Conservation (phyloP, 2,329 filamentous ascomycete species). For the Colletotrichum horii region DNA sequence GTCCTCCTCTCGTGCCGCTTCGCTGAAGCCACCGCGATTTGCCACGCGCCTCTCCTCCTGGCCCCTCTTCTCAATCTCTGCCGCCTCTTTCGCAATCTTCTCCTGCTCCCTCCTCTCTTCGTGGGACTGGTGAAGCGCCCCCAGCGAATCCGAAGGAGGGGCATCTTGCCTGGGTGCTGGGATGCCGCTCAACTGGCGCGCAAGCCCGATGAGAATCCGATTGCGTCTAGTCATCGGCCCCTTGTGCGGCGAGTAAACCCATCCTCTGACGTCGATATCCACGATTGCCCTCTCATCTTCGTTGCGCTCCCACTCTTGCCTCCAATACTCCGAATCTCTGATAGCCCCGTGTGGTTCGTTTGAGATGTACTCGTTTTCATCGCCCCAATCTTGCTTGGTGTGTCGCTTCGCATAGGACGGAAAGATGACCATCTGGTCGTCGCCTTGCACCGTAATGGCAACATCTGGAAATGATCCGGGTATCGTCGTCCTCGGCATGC, state of each 20-base stretch:
- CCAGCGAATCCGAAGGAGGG: conserved; percentile 23
- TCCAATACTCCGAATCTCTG: conserved; percentile 76
- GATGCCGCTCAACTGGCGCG: conserved; percentile 86
- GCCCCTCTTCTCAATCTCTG: conserved; percentile 75
- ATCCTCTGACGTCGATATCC: conserved; percentile 93
- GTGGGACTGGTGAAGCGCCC: conserved; percentile 41
- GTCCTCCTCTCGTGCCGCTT: conserved; percentile 58
- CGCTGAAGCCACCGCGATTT: conserved; percentile 75
- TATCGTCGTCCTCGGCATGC: conserved; percentile 52
- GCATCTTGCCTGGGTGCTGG: conserved; percentile 63
- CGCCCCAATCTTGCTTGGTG: conserved; percentile 51
- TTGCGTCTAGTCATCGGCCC: conserved; percentile 89
- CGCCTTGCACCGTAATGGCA: conserved; percentile 77
- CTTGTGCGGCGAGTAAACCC: conserved; percentile 87
- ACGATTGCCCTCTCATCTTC: conserved; percentile 87
- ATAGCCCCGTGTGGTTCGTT: conserved; percentile 44
- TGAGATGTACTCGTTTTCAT: conserved; percentile 33
- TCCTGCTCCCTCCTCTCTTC: conserved; percentile 63
- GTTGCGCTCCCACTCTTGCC: conserved; percentile 76
- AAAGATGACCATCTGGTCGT: conserved; percentile 94
- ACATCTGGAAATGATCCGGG: conserved; percentile 85
- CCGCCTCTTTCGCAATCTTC: conserved; percentile 75
- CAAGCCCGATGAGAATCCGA: conserved; percentile 83
- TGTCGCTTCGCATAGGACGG: conserved; percentile 89
- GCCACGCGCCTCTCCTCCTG: conserved; percentile 75